Evolutionary conservation across 2,329 filamentous ascomycete genomes (phyloP).

Genomic region (Waltergamsia citrina): DNA sequence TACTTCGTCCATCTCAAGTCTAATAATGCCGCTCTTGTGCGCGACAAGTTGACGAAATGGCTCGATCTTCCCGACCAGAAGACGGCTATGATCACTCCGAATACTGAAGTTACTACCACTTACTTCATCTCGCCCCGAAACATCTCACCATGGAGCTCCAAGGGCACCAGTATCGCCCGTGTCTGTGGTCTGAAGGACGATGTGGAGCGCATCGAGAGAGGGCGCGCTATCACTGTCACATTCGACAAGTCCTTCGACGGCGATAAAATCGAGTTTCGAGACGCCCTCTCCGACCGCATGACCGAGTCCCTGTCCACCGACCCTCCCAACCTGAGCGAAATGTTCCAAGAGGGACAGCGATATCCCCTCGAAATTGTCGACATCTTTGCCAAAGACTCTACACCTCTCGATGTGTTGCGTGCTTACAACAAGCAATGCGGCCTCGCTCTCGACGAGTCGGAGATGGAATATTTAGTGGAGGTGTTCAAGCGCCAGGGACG

Average conservation of each 20-base stretch:
- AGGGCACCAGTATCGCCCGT: slow-evolving; percentile 86
- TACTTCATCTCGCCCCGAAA: slow-evolving; percentile 74
- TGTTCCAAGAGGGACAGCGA: slow-evolving; percentile 65
- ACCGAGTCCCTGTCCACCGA: slow-evolving; percentile 68
- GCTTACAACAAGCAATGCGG: slow-evolving; percentile 79
- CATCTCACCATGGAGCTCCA: slow-evolving; percentile 95
- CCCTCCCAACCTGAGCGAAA: slow-evolving; percentile 59
- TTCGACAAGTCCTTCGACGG: slow-evolving; percentile 39
- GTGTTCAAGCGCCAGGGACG: slow-evolving; percentile 33
- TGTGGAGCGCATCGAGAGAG: slow-evolving; percentile 76
- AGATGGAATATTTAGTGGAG: slow-evolving; percentile 91
- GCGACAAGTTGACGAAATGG: slow-evolving; percentile 26
- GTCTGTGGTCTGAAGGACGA: slow-evolving; percentile 72
- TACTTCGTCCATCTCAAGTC: slow-evolving; percentile 58
- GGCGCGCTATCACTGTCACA: slow-evolving; percentile 63
- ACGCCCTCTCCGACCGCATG: slow-evolving; percentile 88
- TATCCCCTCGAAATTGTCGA: slow-evolving; percentile 64
- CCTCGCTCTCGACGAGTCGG: slow-evolving; percentile 75
- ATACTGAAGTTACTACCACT: slow-evolving; percentile 35
- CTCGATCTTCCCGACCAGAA: slow-evolving; percentile 10
- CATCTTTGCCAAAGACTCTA: slow-evolving; percentile 55
- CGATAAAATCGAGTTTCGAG: slow-evolving; percentile 48
- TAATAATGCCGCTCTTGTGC: slow-evolving; percentile 31
- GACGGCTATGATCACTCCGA: slow-evolving; percentile 6
- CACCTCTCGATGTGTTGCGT: slow-evolving; percentile 63